Conservation (phyloP, 352 stramenopile genomes). For the Pythium dissotocum region DNA sequence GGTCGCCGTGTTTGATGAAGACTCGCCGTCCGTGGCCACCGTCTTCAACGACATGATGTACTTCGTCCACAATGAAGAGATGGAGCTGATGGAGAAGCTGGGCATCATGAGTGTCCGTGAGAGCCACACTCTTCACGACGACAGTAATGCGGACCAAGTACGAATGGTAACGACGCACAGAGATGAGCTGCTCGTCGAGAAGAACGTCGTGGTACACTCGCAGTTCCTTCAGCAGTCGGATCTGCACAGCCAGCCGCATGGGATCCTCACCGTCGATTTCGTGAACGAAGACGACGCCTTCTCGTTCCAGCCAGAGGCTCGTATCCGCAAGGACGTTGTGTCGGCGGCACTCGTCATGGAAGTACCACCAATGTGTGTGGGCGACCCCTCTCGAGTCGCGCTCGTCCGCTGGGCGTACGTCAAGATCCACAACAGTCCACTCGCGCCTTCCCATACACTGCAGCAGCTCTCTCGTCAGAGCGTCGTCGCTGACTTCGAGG, state of each 20-base stretch:
- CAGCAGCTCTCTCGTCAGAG: too few relatives aligned
- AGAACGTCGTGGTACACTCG: slow-evolving; percentile 7
- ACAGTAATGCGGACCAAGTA: neutral
- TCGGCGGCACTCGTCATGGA: neutral
- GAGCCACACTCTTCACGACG: slow-evolving; percentile 6
- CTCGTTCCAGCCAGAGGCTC: slow-evolving; percentile 5
- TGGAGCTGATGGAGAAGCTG: slow-evolving; percentile 5
- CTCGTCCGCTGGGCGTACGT: too few relatives aligned
- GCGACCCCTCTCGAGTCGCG: too few relatives aligned
- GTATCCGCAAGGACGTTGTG: slow-evolving; percentile 6
- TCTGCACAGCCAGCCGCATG: neutral
- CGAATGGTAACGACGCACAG: neutral
- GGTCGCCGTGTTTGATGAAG: neutral
- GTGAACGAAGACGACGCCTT: slow-evolving; percentile 19
- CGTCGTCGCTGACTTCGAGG: too few relatives aligned
- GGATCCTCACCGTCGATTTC: slow-evolving; percentile 5
- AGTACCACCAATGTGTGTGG: too few relatives aligned
- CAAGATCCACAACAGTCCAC: too few relatives aligned
- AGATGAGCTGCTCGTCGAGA: neutral
- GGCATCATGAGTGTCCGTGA: slow-evolving; percentile 7
- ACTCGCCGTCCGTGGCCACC: neutral
- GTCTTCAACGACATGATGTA: slow-evolving; percentile 10
- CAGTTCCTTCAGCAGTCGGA: slow-evolving; percentile 21
- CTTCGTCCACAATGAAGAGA: slow-evolving; percentile 12
- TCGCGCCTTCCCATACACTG: too few relatives aligned